Evolutionary conservation across 192 early-diverging fungal species (phyloP), one percentile per base, ranked within the genome.

Genomic region (Pilobolus umbonatus): DNA sequence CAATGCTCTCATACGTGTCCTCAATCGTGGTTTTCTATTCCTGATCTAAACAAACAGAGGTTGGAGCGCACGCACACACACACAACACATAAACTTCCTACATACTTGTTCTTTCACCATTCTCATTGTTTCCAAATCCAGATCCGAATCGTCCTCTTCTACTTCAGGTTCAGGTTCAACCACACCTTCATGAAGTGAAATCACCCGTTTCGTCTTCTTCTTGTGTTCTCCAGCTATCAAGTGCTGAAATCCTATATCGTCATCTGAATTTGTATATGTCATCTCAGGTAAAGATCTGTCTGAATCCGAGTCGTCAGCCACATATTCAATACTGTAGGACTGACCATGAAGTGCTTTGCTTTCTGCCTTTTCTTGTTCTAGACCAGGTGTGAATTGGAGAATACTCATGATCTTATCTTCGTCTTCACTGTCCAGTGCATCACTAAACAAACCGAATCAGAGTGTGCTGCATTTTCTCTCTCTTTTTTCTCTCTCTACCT

Each of bases 331-430:
- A 8, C 34, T 8, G 11, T 11, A 35, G 39, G 39, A 17, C 15
- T 17, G 0, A 42, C 8, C 14, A 12, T 42, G 1, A 42, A n/a
- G n/a, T n/a, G n/a, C n/a, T n/a, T n/a, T n/a, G n/a, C n/a, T n/a
- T 42, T 42, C 14, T 15, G 39, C 15, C 34, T 35, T 11, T 35
- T 35, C 34, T 42, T 42, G 14, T 42, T 42, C 39, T 12, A 15
- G 1, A 9, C 14, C 5, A 12, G 39, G 39, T n/a, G 39, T 30
- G 24, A 32, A 53, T 30, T 53, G 51, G 5, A 30, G 17, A 30
- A 53, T 21, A 36, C 51, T 53, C 51, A 53, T 53, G 25, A 53
- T 53, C 29, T 36, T 53, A 7, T 53, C 51, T 53, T 53, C 51
- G 21, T 36, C n/a, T 4, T 53, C 51, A 35, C 51, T 53, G 32